Percentiles rank a stretch among this genome's conserved stretches.
Evolutionary conservation across 2,329 filamentous ascomycete species (phyloP).

Genomic region (Emergomyces pasteurianus): DNA sequence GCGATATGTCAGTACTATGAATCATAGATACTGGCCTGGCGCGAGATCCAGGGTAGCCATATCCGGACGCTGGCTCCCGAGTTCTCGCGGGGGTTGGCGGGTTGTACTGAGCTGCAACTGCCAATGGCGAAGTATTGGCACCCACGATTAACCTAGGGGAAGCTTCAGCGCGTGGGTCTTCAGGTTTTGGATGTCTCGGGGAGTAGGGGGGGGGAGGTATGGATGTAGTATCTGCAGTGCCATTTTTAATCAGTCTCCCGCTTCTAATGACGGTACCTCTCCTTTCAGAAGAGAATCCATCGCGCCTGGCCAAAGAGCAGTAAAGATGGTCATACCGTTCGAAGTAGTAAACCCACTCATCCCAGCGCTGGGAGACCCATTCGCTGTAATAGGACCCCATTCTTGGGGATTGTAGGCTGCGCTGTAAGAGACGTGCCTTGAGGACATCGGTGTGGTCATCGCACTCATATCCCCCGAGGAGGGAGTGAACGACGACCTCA

Average conservation of each 20-base stretch:
- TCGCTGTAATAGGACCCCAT: constrained; percentile 31
- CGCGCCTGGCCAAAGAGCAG: not conserved
- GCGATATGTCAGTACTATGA: not conserved
- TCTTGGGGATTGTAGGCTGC: constrained; percentile 39
- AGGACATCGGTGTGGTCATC: constrained; percentile 32
- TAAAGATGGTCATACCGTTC: constrained; percentile 14
- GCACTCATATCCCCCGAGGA: constrained; percentile 26
- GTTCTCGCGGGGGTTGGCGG: not conserved
- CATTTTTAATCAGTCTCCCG: not conserved
- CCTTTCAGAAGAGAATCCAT: not conserved
- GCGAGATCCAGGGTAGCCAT: constrained; percentile 4
- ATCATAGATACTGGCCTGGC: constrained; percentile 8
- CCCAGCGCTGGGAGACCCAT: constrained; percentile 13
- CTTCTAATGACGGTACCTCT: not conserved
- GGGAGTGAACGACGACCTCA: constrained; percentile 24
- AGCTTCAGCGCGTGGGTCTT: not conserved
- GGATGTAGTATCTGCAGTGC: not conserved
- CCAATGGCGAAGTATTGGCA: not conserved
- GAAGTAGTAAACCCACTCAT: constrained; percentile 19
- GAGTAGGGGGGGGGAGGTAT: constrained; percentile 12
- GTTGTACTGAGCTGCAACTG: not conserved
- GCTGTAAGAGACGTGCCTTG: constrained; percentile 30
- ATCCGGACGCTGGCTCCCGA: not conserved
- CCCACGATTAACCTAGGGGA: not conserved
- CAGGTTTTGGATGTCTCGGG: constrained; percentile 3